Evolutionary conservation across 495 filamentous ascomycete genomes (phyloP), one percentile per base, ranked within the genome.

Genomic region (Sordaria brevicollis): DNA sequence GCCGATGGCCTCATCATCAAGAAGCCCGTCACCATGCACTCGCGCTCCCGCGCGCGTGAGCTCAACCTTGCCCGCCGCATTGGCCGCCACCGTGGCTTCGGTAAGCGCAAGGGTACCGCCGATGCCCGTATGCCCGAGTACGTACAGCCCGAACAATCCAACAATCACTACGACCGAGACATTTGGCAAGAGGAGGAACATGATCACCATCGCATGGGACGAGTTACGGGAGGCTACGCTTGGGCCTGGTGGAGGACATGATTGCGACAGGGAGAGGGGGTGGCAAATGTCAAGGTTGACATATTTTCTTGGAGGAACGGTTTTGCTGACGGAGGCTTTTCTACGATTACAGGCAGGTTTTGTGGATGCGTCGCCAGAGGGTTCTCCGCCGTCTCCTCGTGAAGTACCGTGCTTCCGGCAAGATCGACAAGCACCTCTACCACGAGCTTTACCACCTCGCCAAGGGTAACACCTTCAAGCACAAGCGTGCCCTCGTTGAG

Each of bases 381-480:
- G 93, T 98, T 76, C 93, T 99, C 85, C 94, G 95, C 79, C 94
- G 95, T 83, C 91, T 99, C 65, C 89, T 99, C 75, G 94, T 97
- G 87, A 97, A 97, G 86, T 99, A 99, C 88, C 95, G 95, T 85
- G 94, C 93, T 81, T 89, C 90, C 79, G 95, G 95, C 84, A 99
- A 99, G 91, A 99, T 99, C 84, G 95, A 99, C 87, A 99, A 99
- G 89, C 96, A 99, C 88, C 93, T 99, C 67, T 99, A 99, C 89
- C 95, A 99, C 88, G 92, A 97, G 87, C 93, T 99, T 74, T 99
- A 99, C 88, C 94, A 97, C 83, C 86, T 96, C 78, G 92, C 90
- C 90, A 99, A 99, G 93, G 95, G 95, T 96, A 99, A 99, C 90
- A 94, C 95, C 82, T 99, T 99, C 91, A 99, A 99, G 93, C 95